Base-by-base conservation (phyloP, 106 monocot genomes). In the Allium sativum region DNA sequence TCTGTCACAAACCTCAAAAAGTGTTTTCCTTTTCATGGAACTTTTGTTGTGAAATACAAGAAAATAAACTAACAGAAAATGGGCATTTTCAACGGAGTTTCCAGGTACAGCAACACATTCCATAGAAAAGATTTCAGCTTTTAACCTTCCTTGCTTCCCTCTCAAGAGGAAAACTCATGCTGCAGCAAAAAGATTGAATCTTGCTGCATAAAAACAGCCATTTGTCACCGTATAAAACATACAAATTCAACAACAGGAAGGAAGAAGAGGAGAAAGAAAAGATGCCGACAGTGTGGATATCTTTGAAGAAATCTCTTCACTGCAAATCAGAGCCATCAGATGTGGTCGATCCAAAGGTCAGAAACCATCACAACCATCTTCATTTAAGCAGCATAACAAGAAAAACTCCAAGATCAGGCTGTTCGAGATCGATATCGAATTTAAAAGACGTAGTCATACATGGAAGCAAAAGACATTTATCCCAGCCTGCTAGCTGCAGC, bases 251-350 rank as follows among this genome's bases (percentile, higher is more conserved):
- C 19, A 45, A 55, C n/a, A n/a, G n/a, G n/a, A 16, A 59, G 55
- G 66, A 45, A 41, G 51, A 46, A 57, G 54, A 59, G 48, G 22
- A 46, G 45, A 47, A 22, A 64, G n/a, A n/a, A n/a, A 50, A 62
- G 43, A 73, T 72, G 75, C 88, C 98, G 6, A 83, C 82, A 18
- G 80, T 92, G 11, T 98, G 98, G 98, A 70, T 88, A 58, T 59
- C 92, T 40, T 72, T 96, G 67, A 90, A 82, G 76, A 91, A 72
- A 55, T 87, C 96, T 31, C 98, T 98, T 20, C 82, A 92, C 42
- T 92, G 91, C 78, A 87, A 78, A 65, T 92, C 98, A 1, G 88
- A 78, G 73, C 82, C 92, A 17, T 82, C 82, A 7, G 98, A 98
- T 20, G 98, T 98, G 6, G 71, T 92, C 64, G 87, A 80, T 18